Evolutionary conservation across 1,284 basidiomycete genomes (phyloP), one percentile per base, ranked within the genome.

Genomic region (Singerocomus inundabilis): DNA sequence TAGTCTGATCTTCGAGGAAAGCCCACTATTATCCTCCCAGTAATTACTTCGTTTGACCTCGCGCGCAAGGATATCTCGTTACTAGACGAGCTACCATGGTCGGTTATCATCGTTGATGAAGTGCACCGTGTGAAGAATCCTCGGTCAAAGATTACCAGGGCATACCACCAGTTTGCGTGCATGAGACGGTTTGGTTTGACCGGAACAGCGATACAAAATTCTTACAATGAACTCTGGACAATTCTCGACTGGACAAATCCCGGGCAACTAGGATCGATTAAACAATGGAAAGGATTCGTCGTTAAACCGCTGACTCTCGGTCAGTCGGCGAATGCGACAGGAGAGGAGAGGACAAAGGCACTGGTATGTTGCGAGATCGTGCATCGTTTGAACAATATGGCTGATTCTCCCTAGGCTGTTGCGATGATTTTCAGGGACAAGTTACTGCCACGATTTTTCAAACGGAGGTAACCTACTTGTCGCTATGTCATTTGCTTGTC

Each of bases 131-230:
- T 93, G 53, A 94, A 93, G 68, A 92, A 91, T 53, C 77, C 82
- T 1, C 62, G 63, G 32, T 80, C 80, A 1, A 80, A 84, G 57
- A 80, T 82, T 9, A 83, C 86, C 0, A 47, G 66, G 28, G 84
- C 88, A 0, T 83, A 85, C 55, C 78, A 84, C 55, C 75, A 72
- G 38, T 88, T 93, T 59, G 49, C 63, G 0, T 90, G 86, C 60
- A 50, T 62, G 13, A 65, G 74, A 2, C 81, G 91, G 1, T 90
- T 91, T 58, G 91, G 89, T 1, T 71, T 94, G 39, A 93, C 89
- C 10, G 88, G 91, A 8, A 89, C 85, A 8, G 84, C 89, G 0
- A 91, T 95, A 33, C 92, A 95, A 62, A 95, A 94, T 58, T 80
- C 81, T 0, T 91, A 92, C 58, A 77, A 81, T 37, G 93, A 95